A percentile compares a stretch with the other conserved stretches of the same genome.
Evolutionary conservation across 1,284 basidiomycete species (phyloP).

Genomic region (Lentinula novae-zelandiae): DNA sequence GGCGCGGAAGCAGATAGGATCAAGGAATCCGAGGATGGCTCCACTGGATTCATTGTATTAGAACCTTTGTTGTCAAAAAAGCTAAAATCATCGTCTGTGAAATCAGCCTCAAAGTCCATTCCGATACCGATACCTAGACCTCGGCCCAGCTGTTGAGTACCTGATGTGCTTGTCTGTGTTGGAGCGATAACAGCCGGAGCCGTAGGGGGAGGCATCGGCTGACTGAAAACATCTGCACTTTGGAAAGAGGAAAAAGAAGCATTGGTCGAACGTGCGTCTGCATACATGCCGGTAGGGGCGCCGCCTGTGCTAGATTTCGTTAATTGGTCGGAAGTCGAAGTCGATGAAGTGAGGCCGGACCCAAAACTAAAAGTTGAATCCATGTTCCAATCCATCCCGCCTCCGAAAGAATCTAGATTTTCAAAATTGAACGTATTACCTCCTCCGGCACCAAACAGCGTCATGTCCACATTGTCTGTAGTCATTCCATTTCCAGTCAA

Average conservation of each 20-base stretch:
- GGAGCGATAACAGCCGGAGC: neutral
- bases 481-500: slow-evolving; percentile 14
- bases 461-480: slow-evolving; percentile 23
- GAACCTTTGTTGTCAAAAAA: slow-evolving; percentile 54
- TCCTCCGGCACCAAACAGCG: slow-evolving; percentile 15
- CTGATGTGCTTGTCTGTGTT: neutral
- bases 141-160: slow-evolving; percentile 5
- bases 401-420: neutral
- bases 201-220: slow-evolving; percentile 3
- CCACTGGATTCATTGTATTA: neutral
- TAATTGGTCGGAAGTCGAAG: neutral
- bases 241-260: neutral
- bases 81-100: slow-evolving; percentile 78
- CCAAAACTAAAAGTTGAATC: neutral
- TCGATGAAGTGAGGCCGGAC: slow-evolving; percentile 18
- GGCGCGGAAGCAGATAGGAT: neutral
- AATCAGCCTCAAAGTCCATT: slow-evolving; percentile 59
- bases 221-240: neutral
- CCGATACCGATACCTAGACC: neutral
- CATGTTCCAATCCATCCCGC: slow-evolving; percentile 5
- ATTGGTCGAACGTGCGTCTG: neutral
- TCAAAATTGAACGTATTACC: neutral
- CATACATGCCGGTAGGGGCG: neutral
- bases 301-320: neutral
- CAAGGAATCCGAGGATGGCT: neutral